Evolutionary conservation across 148 eudicot species (phyloP).

Genomic region (Rhododendron williamsianum): DNA sequence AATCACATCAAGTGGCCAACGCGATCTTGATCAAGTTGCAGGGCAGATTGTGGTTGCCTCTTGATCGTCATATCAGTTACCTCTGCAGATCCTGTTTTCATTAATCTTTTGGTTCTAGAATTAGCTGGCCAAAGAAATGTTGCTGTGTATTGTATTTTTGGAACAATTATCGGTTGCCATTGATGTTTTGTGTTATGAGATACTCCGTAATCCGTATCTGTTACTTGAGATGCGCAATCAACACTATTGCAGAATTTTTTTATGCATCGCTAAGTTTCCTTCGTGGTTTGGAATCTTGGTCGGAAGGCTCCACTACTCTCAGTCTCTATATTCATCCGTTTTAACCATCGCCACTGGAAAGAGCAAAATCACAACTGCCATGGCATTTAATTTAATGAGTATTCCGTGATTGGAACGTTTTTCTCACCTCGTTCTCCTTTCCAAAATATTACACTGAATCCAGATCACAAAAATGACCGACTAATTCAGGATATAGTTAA

Average conservation of each 20-base stretch:
- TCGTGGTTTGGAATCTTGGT: neutral
- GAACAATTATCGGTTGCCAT: neutral
- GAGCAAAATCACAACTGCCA: neutral
- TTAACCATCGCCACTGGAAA: neutral
- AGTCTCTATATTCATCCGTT: too few species aligned
- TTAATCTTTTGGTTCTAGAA: neutral
- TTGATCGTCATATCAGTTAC: neutral
- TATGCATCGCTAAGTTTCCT: neutral
- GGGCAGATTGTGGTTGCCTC: constrained; percentile 24
- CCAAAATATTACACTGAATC: too few species aligned
- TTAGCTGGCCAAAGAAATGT: neutral
- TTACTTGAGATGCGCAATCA: neutral
- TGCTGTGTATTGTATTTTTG: neutral
- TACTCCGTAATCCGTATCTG: neutral
- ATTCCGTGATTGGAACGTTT: too few species aligned
- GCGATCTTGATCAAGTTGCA: constrained; percentile 59
- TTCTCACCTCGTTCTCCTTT: too few species aligned
- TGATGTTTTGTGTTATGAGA: neutral
- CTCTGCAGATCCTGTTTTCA: neutral
- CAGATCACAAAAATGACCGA: neutral
- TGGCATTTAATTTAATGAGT: too few species aligned
- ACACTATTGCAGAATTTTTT: neutral
- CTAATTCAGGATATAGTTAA: neutral
- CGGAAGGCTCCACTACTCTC: neutral
- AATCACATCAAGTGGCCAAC: constrained; percentile 43